A percentile compares a stretch with the other conserved stretches of the same genome.
Evolutionary conservation across 208 protist genomes (phyloP).

Genomic region (Acanthamoeba lenticulata): DNA sequence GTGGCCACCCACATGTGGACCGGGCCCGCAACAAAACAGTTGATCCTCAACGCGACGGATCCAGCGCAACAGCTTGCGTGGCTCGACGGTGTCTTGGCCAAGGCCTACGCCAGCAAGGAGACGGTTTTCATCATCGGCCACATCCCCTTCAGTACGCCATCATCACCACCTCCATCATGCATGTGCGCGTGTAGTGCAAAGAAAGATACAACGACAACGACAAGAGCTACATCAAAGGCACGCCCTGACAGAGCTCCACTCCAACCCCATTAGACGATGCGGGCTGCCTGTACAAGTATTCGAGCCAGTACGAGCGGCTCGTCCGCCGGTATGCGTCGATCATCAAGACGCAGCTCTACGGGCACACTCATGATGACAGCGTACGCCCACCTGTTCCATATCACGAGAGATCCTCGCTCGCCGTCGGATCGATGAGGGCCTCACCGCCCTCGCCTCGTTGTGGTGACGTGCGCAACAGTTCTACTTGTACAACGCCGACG

Average conservation of each 20-base stretch:
- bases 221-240: no score
- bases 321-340: slow-evolving; percentile 24
- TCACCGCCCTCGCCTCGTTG: background rate
- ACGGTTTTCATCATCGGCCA: slow-evolving; percentile 36
- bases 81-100: background rate
- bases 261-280: background rate
- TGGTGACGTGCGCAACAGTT: background rate
- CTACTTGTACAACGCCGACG: background rate
- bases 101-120: slow-evolving; percentile 4
- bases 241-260: background rate
- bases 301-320: background rate
- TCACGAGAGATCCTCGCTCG: background rate
- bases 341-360: slow-evolving; percentile 1
- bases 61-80: slow-evolving; percentile 23
- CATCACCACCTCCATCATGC: background rate
- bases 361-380: slow-evolving; percentile 32
- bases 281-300: background rate
- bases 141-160: slow-evolving; percentile 11
- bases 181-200: background rate
- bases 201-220: no score
- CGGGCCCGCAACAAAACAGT: no score
- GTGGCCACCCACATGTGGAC: no score
- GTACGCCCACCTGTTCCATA: background rate
- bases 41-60: slow-evolving; percentile 23
- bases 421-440: background rate